Conservation (phyloP, 345 rosid genomes). For the Erysimum cheiranthoides region DNA sequence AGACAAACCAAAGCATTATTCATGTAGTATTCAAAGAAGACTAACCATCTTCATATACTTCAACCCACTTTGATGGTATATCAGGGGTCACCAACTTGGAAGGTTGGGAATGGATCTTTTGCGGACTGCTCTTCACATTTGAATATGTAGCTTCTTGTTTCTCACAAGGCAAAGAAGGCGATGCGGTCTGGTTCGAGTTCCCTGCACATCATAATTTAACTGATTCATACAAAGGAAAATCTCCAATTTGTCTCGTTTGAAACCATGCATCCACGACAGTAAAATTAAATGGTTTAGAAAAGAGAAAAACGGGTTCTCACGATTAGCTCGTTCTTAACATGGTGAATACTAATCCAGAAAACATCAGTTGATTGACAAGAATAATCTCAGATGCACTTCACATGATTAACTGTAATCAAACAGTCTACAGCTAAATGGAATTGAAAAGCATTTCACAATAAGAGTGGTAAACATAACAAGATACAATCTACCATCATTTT, state of each 20-base stretch:
- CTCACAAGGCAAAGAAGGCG: constrained; percentile 25
- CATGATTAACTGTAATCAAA: neutral
- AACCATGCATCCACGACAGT: constrained; percentile 1
- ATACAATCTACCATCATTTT: neutral
- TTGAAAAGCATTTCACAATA: neutral
- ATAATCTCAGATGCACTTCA: constrained; percentile 4
- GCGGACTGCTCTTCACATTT: constrained; percentile 24
- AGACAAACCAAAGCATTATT: neutral
- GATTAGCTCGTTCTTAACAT: neutral
- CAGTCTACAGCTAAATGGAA: neutral
- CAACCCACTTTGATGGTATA: constrained; percentile 33
- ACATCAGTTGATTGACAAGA: neutral
- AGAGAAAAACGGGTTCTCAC: neutral
- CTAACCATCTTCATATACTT: constrained; percentile 41
- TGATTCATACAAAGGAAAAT: too few relatives aligned
- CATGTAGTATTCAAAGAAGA: constrained; percentile 9
- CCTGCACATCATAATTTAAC: constrained; percentile 29
- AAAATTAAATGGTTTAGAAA: neutral
- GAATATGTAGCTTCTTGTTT: constrained; percentile 26
- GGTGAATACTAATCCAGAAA: constrained; percentile 1
- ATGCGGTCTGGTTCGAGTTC: neutral
- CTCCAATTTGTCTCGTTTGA: constrained; percentile 1
- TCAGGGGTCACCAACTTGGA: constrained; percentile 40
- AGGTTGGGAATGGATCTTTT: constrained; percentile 27
- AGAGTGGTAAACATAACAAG: neutral